Percentiles rank a stretch among this genome's conserved stretches.
Evolutionary conservation across 2,329 filamentous ascomycete species (phyloP).

Genomic region (Penicillium hordei): DNA sequence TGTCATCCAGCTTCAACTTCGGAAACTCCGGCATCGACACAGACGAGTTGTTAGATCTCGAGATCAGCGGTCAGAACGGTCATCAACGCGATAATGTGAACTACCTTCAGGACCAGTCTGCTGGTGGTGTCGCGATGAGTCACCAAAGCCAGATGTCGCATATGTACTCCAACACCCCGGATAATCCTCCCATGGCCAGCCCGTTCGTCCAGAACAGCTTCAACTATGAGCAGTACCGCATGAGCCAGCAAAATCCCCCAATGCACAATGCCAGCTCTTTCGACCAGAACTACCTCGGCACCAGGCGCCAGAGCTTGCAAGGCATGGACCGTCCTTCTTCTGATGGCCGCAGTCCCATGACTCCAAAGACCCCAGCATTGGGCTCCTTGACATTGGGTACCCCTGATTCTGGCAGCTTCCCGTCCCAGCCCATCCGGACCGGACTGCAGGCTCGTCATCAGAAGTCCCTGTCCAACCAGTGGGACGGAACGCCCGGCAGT

Average conservation of each 20-base stretch:
- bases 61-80: slow-evolving; percentile 45
- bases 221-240: slow-evolving; percentile 72
- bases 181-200: slow-evolving; percentile 87
- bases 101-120: slow-evolving; percentile 53
- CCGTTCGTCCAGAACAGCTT: slow-evolving; percentile 76
- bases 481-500: slow-evolving; percentile 83
- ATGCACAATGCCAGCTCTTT: slow-evolving; percentile 44
- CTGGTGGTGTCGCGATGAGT: slow-evolving; percentile 57
- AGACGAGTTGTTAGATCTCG: slow-evolving; percentile 76
- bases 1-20: slow-evolving; percentile 71
- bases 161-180: slow-evolving; percentile 86
- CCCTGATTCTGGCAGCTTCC: slow-evolving; percentile 70
- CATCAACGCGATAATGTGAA: slow-evolving; percentile 38
- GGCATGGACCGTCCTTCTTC: slow-evolving; percentile 72
- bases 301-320: slow-evolving; percentile 62
- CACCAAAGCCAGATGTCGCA: slow-evolving; percentile 67
- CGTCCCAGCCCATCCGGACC: slow-evolving; percentile 74
- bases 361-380: slow-evolving; percentile 79
- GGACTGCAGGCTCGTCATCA: slow-evolving; percentile 65
- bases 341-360: slow-evolving; percentile 75
- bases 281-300: slow-evolving; percentile 58
- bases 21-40: slow-evolving; percentile 79
- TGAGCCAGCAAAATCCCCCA: slow-evolving; percentile 51
- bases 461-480: slow-evolving; percentile 83
- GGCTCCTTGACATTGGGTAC: slow-evolving; percentile 69